Conservation (phyloP, 805 yeast genomes). For the Tetrapisispora iriomotensis region DNA sequence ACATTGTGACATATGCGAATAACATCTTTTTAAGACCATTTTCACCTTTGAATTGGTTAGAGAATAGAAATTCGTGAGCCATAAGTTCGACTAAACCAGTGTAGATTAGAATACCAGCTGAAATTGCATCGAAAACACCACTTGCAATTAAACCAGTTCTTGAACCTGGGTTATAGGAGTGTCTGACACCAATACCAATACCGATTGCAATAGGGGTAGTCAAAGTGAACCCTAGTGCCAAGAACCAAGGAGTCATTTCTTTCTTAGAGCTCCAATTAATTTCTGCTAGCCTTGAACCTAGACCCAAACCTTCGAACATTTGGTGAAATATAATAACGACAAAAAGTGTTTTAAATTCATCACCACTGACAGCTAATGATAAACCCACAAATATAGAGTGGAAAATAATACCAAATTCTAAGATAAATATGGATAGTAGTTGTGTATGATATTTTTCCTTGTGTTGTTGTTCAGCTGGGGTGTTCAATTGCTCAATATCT, state of each 20-base stretch:
- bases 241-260: constrained; percentile 48
- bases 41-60: constrained; percentile 56
- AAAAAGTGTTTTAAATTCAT: constrained; percentile 61
- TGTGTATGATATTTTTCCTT: constrained; percentile 48
- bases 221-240: constrained; percentile 41
- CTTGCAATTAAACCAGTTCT: constrained; percentile 51
- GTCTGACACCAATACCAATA: constrained; percentile 68
- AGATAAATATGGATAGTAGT: constrained; percentile 42
- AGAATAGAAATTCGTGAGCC: constrained; percentile 60
- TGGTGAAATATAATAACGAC: constrained; percentile 68
- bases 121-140: constrained; percentile 66
- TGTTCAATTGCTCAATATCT: constrained; percentile 7
- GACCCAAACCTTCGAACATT: constrained; percentile 76
- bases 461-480: constrained; percentile 8
- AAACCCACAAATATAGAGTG: constrained; percentile 79
- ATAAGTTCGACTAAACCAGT: constrained; percentile 70
- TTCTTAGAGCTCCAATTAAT: constrained; percentile 39
- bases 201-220: constrained; percentile 71
- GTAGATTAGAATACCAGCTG: constrained; percentile 70
- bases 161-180: constrained; percentile 49
- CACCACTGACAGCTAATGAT: constrained; percentile 68
- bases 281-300: constrained; percentile 66
- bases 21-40: constrained; percentile 42
- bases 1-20: constrained; percentile 33
- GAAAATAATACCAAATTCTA: constrained; percentile 74